Conservation (phyloP, 495 filamentous ascomycete genomes). For the Daldinia concentrica region DNA sequence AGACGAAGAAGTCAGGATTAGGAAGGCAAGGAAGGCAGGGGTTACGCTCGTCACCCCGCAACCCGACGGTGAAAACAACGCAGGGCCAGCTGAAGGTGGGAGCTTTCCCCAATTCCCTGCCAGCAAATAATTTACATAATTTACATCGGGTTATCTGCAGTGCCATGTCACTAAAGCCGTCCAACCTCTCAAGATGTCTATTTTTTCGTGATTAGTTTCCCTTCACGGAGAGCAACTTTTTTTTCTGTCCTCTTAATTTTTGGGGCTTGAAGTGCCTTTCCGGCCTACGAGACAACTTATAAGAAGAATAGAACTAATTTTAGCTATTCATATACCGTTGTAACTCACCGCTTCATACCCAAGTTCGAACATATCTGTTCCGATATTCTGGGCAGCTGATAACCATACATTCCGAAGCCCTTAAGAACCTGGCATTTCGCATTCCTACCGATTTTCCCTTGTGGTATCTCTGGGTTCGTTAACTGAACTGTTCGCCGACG, state of each 20-base stretch:
- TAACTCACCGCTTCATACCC: constrained; percentile 20
- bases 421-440: constrained; percentile 30
- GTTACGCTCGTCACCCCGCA: constrained; percentile 47
- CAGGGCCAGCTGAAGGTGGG: constrained; percentile 31
- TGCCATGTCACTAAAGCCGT: constrained; percentile 45
- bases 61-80: constrained; percentile 47
- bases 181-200: constrained; percentile 24
- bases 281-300: constrained; percentile 7
- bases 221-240: constrained; percentile 5
- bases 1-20: not conserved
- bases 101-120: constrained; percentile 20
- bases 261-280: not conserved
- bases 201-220: constrained; percentile 27
- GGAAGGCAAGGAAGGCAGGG: not conserved
- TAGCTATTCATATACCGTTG: constrained; percentile 20
- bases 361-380: constrained; percentile 7
- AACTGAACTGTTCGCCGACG: constrained; percentile 16
- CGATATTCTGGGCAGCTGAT: constrained; percentile 6
- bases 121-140: constrained; percentile 13
- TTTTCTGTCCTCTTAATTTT: constrained; percentile 11
- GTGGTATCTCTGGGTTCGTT: not conserved
- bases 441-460: constrained; percentile 23
- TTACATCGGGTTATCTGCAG: constrained; percentile 33
- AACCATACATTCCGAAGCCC: constrained; percentile 12
- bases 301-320: constrained; percentile 17